Percentiles rank a stretch among this genome's conserved stretches.
These are phyloP conservation scores for Sarocladiaceae sp. DNA, from an alignment of 2,329 filamentous ascomycete species.

Conservation along the genomic window DNA sequence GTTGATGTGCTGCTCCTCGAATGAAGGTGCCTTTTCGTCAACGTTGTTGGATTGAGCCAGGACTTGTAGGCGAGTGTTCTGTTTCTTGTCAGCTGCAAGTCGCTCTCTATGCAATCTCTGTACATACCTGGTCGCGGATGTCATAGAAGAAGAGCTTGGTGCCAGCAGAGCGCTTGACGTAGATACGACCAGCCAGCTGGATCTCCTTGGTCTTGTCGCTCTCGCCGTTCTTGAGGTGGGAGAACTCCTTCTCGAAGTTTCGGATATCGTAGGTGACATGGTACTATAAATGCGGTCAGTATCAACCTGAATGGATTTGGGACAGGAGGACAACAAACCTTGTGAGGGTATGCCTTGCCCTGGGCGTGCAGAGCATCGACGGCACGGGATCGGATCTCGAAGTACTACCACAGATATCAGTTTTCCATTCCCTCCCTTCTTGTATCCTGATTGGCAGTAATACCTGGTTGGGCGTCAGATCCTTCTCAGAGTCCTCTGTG, in stretches of 20 bases:
- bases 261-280: conserved; percentile 75
- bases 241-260: conserved; percentile 73
- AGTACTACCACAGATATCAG: conserved; percentile 51
- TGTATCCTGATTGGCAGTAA: neutral
- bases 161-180: conserved; percentile 76
- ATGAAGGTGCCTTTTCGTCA: conserved; percentile 57
- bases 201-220: conserved; percentile 68
- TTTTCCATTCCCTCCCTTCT: neutral
- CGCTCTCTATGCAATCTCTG: neutral
- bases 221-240: conserved; percentile 82
- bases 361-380: conserved; percentile 45
- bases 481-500: conserved; percentile 59
- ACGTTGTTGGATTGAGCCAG: conserved; percentile 84
- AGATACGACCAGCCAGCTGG: conserved; percentile 77
- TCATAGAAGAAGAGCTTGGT: conserved; percentile 91
- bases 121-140: conserved; percentile 29
- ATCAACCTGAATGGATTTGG: neutral
- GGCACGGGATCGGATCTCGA: conserved; percentile 84
- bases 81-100: neutral
- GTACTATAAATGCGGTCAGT: conserved; percentile 44
- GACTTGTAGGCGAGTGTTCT: conserved; percentile 71
- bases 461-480: conserved; percentile 49
- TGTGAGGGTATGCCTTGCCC: conserved; percentile 70
- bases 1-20: conserved; percentile 83
- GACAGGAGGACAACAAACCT: conserved; percentile 28